These are phyloP conservation scores for Trichosporon coremiiforme DNA, from an alignment of 1,284 basidiomycete genomes.

Conservation along the genomic window DNA sequence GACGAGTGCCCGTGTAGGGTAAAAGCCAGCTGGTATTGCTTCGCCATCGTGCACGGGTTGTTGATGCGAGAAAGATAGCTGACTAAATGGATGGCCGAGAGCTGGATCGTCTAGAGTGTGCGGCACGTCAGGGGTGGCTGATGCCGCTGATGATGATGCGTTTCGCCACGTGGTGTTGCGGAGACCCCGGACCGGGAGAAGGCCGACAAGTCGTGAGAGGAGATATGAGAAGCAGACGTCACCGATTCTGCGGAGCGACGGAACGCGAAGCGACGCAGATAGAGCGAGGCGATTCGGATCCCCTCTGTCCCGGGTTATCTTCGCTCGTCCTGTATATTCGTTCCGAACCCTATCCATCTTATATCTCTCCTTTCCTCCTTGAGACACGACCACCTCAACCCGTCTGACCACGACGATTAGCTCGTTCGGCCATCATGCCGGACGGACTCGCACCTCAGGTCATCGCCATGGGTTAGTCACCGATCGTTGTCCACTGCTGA, in stretches of 20 bases:
- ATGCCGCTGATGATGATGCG: conserved; percentile 20
- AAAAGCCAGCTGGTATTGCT: conserved; percentile 74
- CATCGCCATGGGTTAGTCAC: conserved; percentile 41
- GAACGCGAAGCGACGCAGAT: not conserved
- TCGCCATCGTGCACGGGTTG: conserved; percentile 25
- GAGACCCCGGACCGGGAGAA: conserved; percentile 3
- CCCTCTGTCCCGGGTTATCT: not conserved
- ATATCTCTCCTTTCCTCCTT: not conserved
- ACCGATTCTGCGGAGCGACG: not conserved
- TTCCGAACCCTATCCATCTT: not conserved
- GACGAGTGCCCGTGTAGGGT: conserved; percentile 62
- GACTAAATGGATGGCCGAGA: not conserved
- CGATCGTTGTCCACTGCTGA: conserved; percentile 6
- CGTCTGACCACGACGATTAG: not conserved
- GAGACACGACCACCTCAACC: not conserved
- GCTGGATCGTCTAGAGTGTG: not conserved
- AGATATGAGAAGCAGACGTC: not conserved
- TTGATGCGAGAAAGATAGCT: conserved; percentile 16
- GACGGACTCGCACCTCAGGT: conserved; percentile 47
- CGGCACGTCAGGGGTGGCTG: not conserved
- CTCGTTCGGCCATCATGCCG: conserved; percentile 36
- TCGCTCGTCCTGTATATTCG: not conserved
- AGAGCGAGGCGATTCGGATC: not conserved
- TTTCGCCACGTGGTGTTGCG: conserved; percentile 10
- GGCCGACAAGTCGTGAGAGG: not conserved